phyloP scores from a whole-genome alignment of 2,329 filamentous ascomycete genomes.

The Seiridium cupressi region DNA sequence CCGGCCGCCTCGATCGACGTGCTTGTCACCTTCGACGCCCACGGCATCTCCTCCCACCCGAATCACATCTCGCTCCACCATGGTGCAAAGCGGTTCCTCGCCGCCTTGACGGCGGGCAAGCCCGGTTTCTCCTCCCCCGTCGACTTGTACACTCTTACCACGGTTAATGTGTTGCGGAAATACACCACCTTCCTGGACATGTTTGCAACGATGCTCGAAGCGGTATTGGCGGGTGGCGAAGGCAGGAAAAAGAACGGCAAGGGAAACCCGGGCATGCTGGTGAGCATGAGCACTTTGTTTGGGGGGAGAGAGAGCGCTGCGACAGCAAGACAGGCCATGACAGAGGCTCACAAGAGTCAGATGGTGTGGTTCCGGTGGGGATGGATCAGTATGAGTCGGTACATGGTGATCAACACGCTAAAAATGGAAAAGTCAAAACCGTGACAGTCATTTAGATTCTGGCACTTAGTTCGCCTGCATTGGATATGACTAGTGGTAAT shows the following conservation, averaged over 20 bases:
- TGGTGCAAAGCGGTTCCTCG: slow-evolving; percentile 74
- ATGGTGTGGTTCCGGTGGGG: slow-evolving; percentile 99
- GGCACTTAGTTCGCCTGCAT: background rate
- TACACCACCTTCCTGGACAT: slow-evolving; percentile 77
- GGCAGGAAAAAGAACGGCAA: slow-evolving; percentile 22
- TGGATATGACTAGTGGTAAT: no score
- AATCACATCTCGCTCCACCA: slow-evolving; percentile 91
- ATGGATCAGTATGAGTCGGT: slow-evolving; percentile 87
- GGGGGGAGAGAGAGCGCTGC: slow-evolving; percentile 52
- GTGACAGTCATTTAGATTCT: slow-evolving; percentile 11
- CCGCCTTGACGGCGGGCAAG: slow-evolving; percentile 60
- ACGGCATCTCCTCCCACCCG: slow-evolving; percentile 81
- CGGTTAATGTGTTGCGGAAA: slow-evolving; percentile 73
- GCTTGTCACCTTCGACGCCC: slow-evolving; percentile 85
- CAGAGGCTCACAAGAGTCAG: slow-evolving; percentile 84
- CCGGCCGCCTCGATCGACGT: slow-evolving; percentile 66
- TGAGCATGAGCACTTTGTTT: slow-evolving; percentile 69
- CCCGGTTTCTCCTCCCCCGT: slow-evolving; percentile 70
- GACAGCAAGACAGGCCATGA: slow-evolving; percentile 82
- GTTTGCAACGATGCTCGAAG: slow-evolving; percentile 64
- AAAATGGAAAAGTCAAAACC: slow-evolving; percentile 44
- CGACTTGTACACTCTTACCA: slow-evolving; percentile 80
- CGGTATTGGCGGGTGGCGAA: slow-evolving; percentile 38
- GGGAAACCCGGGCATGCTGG: slow-evolving; percentile 56
- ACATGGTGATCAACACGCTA: slow-evolving; percentile 95